phyloP scores from a whole-genome alignment of 345 rosid genomes.

The Physaria fendleri region DNA sequence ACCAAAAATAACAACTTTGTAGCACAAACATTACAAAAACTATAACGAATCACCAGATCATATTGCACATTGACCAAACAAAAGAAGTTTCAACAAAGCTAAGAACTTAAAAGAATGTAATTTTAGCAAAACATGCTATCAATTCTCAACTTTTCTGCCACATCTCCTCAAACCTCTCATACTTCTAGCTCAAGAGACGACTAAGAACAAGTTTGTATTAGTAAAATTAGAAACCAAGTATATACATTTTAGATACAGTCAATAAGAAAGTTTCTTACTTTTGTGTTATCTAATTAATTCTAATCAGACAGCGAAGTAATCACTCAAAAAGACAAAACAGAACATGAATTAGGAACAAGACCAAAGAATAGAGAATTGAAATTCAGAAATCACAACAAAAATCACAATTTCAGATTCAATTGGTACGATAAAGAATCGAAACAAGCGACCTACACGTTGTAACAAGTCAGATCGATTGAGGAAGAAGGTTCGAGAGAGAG shows the following conservation, averaged over 20 bases:
- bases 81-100: neutral
- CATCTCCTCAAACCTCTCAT: neutral
- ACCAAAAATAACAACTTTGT: neutral
- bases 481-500: too few species aligned
- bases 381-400: too few species aligned
- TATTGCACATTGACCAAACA: neutral
- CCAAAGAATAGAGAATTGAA: too few species aligned
- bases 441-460: constrained; percentile 14
- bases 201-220: neutral
- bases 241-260: constrained; percentile 20
- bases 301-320: neutral
- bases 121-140: neutral
- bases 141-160: neutral
- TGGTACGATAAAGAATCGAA: neutral
- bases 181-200: neutral
- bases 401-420: constrained; percentile 1
- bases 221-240: neutral
- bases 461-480: constrained; percentile 9
- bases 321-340: neutral
- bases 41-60: neutral
- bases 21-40: neutral
- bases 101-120: neutral
- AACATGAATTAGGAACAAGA: neutral
- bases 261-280: constrained; percentile 17
- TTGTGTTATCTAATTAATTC: neutral